Evolutionary conservation across 805 yeast species (phyloP).

Genomic region (Candida chauliodis): DNA sequence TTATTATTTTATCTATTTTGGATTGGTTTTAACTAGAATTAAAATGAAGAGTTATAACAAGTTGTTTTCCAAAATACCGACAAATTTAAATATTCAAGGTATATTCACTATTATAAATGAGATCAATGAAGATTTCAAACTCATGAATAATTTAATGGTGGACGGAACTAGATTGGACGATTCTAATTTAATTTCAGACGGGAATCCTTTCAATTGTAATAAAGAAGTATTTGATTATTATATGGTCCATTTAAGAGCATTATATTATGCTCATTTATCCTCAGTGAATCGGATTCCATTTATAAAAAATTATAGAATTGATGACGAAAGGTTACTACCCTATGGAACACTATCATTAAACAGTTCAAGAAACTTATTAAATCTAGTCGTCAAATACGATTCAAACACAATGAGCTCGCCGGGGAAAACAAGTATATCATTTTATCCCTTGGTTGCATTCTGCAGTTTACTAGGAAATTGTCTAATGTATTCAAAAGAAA

Average conservation of each 20-base stretch:
- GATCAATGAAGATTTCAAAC: slow-evolving; percentile 19
- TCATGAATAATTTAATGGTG: slow-evolving; percentile 16
- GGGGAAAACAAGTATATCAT: slow-evolving; percentile 17
- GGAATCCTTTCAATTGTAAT: slow-evolving; percentile 4
- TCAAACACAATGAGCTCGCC: slow-evolving; percentile 13
- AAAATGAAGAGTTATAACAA: slow-evolving; percentile 19
- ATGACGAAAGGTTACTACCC: slow-evolving; percentile 12
- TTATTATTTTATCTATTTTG: slow-evolving; percentile 14
- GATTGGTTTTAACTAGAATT: slow-evolving; percentile 18
- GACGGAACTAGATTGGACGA: slow-evolving; percentile 17
- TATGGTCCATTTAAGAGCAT: slow-evolving; percentile 14
- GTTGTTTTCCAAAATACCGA: slow-evolving; percentile 19
- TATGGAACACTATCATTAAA: slow-evolving; percentile 22
- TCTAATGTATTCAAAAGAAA: slow-evolving; percentile 16
- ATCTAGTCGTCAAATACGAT: slow-evolving; percentile 14
- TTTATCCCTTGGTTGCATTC: slow-evolving; percentile 22
- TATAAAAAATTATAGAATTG: slow-evolving; percentile 13
- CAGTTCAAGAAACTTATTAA: slow-evolving; percentile 25
- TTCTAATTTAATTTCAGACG: slow-evolving; percentile 7
- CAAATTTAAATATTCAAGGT: slow-evolving; percentile 13
- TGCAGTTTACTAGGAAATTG: slow-evolving; percentile 21
- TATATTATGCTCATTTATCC: slow-evolving; percentile 23
- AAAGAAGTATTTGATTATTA: slow-evolving; percentile 3
- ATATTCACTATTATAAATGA: slow-evolving; percentile 10
- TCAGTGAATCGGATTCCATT: slow-evolving; percentile 28